Evolutionary conservation across 1,139 yeast genomes (phyloP).

Genomic region (Saccharomyces pastorianus): DNA sequence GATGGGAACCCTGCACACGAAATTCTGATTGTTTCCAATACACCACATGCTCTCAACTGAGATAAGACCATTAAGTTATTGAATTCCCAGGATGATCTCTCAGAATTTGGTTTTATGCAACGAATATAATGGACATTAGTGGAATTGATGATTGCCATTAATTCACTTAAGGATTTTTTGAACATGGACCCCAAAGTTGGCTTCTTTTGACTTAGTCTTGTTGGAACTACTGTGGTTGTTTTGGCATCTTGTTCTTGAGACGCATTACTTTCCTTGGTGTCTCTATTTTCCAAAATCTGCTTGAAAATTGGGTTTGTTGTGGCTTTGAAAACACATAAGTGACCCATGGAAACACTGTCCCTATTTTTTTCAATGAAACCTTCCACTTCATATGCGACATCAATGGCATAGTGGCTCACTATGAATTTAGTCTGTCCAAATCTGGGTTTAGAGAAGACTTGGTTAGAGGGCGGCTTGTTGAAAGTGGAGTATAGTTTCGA

Average conservation of each 20-base stretch:
- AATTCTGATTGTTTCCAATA: too few relatives aligned
- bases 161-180: too few relatives aligned
- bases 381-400: conserved; percentile 84
- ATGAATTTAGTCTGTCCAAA: conserved; percentile 88
- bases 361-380: conserved; percentile 96
- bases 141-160: too few relatives aligned
- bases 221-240: conserved; percentile 26
- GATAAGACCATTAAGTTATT: too few relatives aligned
- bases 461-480: conserved; percentile 68
- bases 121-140: too few relatives aligned
- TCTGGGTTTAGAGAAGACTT: conserved; percentile 86
- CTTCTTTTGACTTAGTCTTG: too few relatives aligned
- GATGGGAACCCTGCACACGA: too few relatives aligned
- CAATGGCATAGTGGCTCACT: conserved; percentile 90
- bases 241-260: conserved; percentile 21
- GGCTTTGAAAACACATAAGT: conserved; percentile 70
- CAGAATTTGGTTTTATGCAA: too few relatives aligned
- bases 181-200: too few relatives aligned
- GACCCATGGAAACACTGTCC: conserved; percentile 96
- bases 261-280: conserved; percentile 36
- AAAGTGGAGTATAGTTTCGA: conserved; percentile 69
- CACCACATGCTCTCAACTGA: too few relatives aligned
- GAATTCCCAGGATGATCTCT: too few relatives aligned
- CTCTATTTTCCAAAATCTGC: conserved; percentile 49
- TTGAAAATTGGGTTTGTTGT: conserved; percentile 59